Evolutionary conservation across 1,284 basidiomycete genomes (phyloP).

Genomic region (Tilletia indica): DNA sequence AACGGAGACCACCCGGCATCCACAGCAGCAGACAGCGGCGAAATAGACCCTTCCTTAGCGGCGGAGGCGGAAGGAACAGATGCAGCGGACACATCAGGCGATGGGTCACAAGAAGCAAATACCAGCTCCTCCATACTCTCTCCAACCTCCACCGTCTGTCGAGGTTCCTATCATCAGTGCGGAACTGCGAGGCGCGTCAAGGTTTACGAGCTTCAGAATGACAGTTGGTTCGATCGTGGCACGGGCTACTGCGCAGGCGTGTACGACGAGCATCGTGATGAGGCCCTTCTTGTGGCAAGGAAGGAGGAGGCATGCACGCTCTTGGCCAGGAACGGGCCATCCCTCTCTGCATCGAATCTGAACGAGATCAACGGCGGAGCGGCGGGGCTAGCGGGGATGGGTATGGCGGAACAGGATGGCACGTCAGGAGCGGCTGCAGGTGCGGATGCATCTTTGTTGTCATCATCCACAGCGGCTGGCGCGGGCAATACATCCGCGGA

Average conservation of each 20-base stretch:
- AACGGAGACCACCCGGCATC: no score
- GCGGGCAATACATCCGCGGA: not conserved
- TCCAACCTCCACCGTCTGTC: constrained; percentile 45
- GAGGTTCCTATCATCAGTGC: constrained; percentile 53
- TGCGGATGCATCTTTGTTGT: not conserved
- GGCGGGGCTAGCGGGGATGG: no score
- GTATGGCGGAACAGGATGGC: not conserved
- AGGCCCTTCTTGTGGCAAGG: constrained; percentile 51
- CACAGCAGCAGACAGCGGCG: no score
- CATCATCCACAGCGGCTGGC: not conserved
- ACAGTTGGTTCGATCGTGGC: constrained; percentile 51
- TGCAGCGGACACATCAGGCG: not conserved
- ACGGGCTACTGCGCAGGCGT: constrained; percentile 55
- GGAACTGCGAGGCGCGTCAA: constrained; percentile 54
- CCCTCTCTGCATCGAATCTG: not conserved
- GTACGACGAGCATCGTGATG: constrained; percentile 51
- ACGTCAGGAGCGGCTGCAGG: not conserved
- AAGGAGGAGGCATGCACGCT: constrained; percentile 42
- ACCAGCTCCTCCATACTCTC: constrained; percentile 24
- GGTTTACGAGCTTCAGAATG: constrained; percentile 51
- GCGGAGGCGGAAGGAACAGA: not conserved
- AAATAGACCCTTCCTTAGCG: not conserved
- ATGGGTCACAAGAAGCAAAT: not conserved
- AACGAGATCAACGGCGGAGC: not conserved
- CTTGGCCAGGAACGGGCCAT: not conserved